Conservation (phyloP, 2,329 filamentous ascomycete genomes). For the Hyphodiscus sp. region DNA sequence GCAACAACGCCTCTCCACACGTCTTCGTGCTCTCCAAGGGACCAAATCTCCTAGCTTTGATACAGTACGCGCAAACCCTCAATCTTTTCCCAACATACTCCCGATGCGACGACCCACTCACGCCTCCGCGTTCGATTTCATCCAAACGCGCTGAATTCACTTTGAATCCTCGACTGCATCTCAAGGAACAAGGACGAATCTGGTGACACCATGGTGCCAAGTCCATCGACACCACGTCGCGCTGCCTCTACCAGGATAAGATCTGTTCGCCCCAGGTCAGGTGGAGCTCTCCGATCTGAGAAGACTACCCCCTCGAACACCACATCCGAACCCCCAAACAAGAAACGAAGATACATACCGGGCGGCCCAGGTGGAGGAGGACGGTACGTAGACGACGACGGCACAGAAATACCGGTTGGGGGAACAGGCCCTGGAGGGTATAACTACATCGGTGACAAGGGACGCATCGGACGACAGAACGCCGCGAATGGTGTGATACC, state of each 20-base stretch:
- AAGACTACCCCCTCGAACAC: conserved; percentile 19
- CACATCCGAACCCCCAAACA: conserved; percentile 43
- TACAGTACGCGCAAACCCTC: conserved; percentile 10
- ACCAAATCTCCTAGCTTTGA: background rate
- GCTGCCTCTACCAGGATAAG: conserved; percentile 23
- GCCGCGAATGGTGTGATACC: conserved; percentile 39
- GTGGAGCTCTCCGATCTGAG: conserved; percentile 16
- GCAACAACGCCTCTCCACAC: background rate
- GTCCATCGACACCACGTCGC: conserved; percentile 22
- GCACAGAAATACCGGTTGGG: conserved; percentile 50
- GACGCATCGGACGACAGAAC: conserved; percentile 45
- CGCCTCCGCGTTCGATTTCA: conserved; percentile 7
- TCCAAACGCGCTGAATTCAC: conserved; percentile 13
- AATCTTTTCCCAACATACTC: conserved; percentile 1
- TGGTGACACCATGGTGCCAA: conserved; percentile 19
- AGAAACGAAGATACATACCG: conserved; percentile 72
- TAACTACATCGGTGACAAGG: conserved; percentile 46
- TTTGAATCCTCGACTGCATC: background rate
- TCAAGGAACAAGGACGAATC: conserved; percentile 1
- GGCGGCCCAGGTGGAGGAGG: conserved; percentile 83
- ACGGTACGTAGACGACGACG: conserved; percentile 70
- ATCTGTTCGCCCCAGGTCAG: conserved; percentile 22
- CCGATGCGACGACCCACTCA: conserved; percentile 18
- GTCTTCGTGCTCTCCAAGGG: background rate
- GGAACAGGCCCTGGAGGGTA: conserved; percentile 42